These are phyloP conservation scores for Macrophomina pseudophaseolina DNA, from an alignment of 2,329 filamentous ascomycete species.

Conservation along the genomic window DNA sequence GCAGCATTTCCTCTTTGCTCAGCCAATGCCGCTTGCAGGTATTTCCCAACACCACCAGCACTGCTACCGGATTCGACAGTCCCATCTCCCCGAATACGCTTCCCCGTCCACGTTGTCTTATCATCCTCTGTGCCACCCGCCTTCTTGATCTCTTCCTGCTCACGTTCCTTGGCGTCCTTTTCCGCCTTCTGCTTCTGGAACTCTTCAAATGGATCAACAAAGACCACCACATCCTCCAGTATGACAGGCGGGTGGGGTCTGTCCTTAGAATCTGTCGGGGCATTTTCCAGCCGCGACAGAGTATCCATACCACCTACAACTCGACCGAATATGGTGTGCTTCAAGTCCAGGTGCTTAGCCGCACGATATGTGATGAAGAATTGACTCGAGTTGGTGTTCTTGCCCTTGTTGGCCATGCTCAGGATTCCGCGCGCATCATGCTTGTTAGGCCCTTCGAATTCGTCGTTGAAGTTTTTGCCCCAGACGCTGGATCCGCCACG, in stretches of 20 bases:
- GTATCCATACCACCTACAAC: constrained; percentile 78
- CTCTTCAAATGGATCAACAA: constrained; percentile 94
- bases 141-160: constrained; percentile 65
- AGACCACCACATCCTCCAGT: constrained; percentile 83
- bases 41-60: constrained; percentile 71
- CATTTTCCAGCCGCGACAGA: constrained; percentile 76
- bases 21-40: constrained; percentile 68
- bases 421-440: constrained; percentile 81
- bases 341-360: constrained; percentile 84
- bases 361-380: constrained; percentile 93
- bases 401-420: constrained; percentile 98
- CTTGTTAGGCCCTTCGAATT: constrained; percentile 86
- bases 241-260: constrained; percentile 56
- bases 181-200: constrained; percentile 71
- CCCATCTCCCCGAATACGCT: constrained; percentile 75
- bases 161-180: constrained; percentile 64
- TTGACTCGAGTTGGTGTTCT: constrained; percentile 94
- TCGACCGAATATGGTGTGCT: constrained; percentile 95
- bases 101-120: constrained; percentile 93
- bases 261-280: constrained; percentile 65
- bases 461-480: constrained; percentile 93
- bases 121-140: constrained; percentile 84
- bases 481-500: constrained; percentile 89
- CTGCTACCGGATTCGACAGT: constrained; percentile 60
- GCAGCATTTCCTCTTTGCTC: constrained; percentile 35